Base-by-base conservation (phyloP, 345 rosid species). In the Microthlaspi erraticum region DNA sequence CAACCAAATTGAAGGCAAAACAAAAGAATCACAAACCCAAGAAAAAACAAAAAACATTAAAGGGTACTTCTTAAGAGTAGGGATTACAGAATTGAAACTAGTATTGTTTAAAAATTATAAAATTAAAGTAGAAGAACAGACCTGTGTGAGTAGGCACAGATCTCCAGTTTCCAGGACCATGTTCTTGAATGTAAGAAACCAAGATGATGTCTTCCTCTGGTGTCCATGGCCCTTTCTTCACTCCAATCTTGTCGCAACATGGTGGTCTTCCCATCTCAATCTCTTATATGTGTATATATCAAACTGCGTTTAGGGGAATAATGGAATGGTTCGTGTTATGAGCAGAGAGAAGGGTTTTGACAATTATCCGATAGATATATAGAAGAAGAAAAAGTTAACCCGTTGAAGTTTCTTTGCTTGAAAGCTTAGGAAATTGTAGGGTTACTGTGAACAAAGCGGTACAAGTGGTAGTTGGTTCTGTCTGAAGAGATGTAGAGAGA, bases 131-230 rank as follows among this genome's bases (percentile, higher is more conserved):
- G 43, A 55, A 45, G 54, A 43, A 44, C 17, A 42, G 32, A 93
- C 98, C 98, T 69, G 98, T 87, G 14, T 83, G 83, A 57, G 92
- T 70, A 19, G 98, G 98, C 31, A 93, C 92, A 23, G 96, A 79
- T 84, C 92, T 87, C 98, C 98, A 93, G 66, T 93, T 93, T 11
- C 93, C 97, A 58, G 98, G 92, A n/a, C 98, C 98, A 79, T 90
- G 93, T 64, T 90, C 93, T 80, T 90, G 98, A 67, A 93, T 88
- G 56, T 93, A 84, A 57, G 97, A 88, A 68, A 93, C 98, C 71
- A 93, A 69, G 44, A 86, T 81, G 84, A 93, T 93, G 74, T 93
- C 98, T 81, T 93, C 98, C 58, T 93, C 98, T 11, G 98, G 98
- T 13, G 98, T 93, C 98, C 98, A 93, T 31, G 97, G 98, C 4